phyloP scores from a whole-genome alignment of 2,329 filamentous ascomycete genomes.

The Aspergillus sp. region DNA sequence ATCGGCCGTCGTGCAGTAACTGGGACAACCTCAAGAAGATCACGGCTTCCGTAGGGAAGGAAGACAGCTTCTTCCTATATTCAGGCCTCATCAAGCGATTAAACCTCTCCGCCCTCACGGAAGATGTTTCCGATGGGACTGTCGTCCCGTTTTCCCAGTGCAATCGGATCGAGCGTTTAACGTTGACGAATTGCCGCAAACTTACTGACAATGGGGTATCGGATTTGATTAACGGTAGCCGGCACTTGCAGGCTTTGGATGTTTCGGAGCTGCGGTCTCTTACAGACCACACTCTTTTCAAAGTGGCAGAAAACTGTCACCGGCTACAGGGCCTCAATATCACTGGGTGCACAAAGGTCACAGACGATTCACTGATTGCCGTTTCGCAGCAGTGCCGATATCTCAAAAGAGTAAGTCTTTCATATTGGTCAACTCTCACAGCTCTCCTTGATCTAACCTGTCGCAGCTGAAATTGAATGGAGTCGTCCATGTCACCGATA shows the following conservation, averaged over 20 bases:
- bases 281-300: constrained; percentile 75
- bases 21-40: constrained; percentile 81
- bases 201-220: constrained; percentile 82
- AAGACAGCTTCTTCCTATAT: constrained; percentile 83
- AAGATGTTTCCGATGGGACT: constrained; percentile 83
- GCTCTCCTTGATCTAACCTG: constrained; percentile 13
- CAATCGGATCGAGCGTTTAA: constrained; percentile 88
- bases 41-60: constrained; percentile 70
- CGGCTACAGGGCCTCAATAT: constrained; percentile 91
- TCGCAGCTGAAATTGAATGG: constrained; percentile 87
- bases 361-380: constrained; percentile 78
- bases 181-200: constrained; percentile 82
- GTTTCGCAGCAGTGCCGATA: constrained; percentile 81
- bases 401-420: constrained; percentile 67
- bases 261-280: constrained; percentile 79
- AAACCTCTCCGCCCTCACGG: constrained; percentile 78
- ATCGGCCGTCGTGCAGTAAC: constrained; percentile 84
- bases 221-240: constrained; percentile 74
- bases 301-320: constrained; percentile 77
- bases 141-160: constrained; percentile 78
- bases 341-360: constrained; percentile 78
- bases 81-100: constrained; percentile 86
- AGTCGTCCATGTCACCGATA: constrained; percentile 79
- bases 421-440: background rate
- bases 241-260: constrained; percentile 82